These are phyloP conservation scores for Begonia peltatifolia DNA, from an alignment of 306 rosid genomes.

Conservation along the genomic window DNA sequence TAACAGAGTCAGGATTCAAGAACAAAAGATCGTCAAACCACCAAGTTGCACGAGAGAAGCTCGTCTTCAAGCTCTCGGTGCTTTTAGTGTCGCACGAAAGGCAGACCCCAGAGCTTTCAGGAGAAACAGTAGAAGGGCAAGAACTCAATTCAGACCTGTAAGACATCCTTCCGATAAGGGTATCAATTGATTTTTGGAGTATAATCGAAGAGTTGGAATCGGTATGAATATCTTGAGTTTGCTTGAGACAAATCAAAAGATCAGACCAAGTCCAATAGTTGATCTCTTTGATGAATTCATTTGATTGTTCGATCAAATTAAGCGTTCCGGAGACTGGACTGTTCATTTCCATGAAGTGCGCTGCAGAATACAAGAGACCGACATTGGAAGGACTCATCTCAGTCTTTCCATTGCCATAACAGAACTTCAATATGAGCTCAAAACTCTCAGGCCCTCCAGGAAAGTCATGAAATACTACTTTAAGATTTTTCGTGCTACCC, in stretches of 20 bases:
- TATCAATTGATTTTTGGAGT: constrained; percentile 49
- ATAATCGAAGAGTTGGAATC: constrained; percentile 22
- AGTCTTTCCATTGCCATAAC: constrained; percentile 45
- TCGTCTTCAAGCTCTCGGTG: constrained; percentile 61
- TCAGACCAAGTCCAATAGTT: constrained; percentile 77
- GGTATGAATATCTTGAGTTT: constrained; percentile 30
- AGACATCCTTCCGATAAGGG: constrained; percentile 46
- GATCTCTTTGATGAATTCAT: constrained; percentile 50
- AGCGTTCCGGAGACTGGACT: constrained; percentile 21
- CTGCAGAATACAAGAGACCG: constrained; percentile 41
- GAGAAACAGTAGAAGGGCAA: constrained; percentile 69
- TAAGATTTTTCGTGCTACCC: constrained; percentile 30
- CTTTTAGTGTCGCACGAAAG: constrained; percentile 82
- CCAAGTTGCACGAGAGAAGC: constrained; percentile 45
- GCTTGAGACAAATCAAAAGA: constrained; percentile 48
- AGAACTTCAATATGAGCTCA: constrained; percentile 64
- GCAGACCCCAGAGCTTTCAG: constrained; percentile 66
- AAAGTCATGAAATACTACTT: constrained; percentile 78
- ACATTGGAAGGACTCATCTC: constrained; percentile 48
- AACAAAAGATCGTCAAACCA: constrained; percentile 82
- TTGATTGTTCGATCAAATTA: constrained; percentile 44
- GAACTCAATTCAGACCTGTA: constrained; percentile 54
- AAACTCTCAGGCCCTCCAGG: constrained; percentile 90
- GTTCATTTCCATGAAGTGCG: constrained; percentile 83
- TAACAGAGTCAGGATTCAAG: constrained; percentile 40